Evolutionary conservation across 257 asterid species (phyloP), one percentile per base, ranked within the genome.

Genomic region (Salvia miltiorrhiza): DNA sequence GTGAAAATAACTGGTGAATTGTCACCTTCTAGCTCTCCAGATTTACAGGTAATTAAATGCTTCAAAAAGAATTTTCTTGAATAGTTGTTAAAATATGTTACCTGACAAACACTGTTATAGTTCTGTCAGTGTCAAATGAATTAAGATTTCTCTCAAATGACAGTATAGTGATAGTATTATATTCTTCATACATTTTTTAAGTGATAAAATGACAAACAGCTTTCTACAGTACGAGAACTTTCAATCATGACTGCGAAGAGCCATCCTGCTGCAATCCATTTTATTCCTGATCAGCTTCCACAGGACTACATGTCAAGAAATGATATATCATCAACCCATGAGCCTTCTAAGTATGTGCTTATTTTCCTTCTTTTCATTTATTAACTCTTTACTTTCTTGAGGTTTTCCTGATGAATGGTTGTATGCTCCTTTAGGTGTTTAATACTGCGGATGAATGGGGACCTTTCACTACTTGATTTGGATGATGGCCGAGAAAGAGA

Each of bases 151-250:
- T 75, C 82, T 75, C 35, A 47, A 70, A 71, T 78, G 75, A 71
- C 39, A 79, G 30, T 79, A 41, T 76, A 70, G 54, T 70, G 32
- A 52, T 67, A 40, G 47, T 76, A 58, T 69, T 59, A 74, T 76
- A 65, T 66, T 74, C 82, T 73, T 67, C 86, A 77, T 80, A 82
- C 96, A 69, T 78, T 86, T 86, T 77, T 84, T 84, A 89, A 89
- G 99, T 94, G 89, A 85, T 94, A 87, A 94, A 90, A 91, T 94
- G 96, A 89, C 97, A 89, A 90, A 93, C 99, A 93, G 99, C 96
- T 93, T 90, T 90, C 97, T 89, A 94, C 99, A 89, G 97, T 94
- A 85, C 97, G 97, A 79, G 97, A 94, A 83, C 97, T 94, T 73
- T 94, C 99, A 65, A 94, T 94, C 81, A 94, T 94, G 99, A 91